Base-by-base conservation (phyloP, 768 basidiomycete species). In the Sarcodon sp. region DNA sequence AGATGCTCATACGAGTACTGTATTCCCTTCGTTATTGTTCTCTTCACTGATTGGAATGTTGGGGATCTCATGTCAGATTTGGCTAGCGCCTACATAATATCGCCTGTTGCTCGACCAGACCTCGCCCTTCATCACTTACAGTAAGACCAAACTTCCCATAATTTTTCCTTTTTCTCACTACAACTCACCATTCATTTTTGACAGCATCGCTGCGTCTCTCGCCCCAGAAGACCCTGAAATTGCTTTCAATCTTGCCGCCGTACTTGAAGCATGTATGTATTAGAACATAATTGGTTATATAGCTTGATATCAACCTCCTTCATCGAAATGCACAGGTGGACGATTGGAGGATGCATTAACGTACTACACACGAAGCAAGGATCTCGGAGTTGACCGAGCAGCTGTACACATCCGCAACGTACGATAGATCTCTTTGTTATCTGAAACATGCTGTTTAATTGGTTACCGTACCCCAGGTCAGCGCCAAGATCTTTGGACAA, bases 211-310 rank as follows among this genome's bases (percentile, higher is more conserved):
- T 44, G 72, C 79, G 39, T 79, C 80, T n/a, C 74, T 92, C 55
- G 75, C 82, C 50, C 89, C 89, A 43, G 84, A 88, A 62, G 89
- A 92, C 69, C 81, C 85, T 61, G 89, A 92, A 62, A 88, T 91
- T 58, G 81, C 86, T 12, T 92, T 90, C 72, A 92, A 92, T 68
- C 76, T 89, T 50, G 89, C 85, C 45, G 89, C 87, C 41, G 87
- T 92, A 56, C 72, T 91, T 51, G 89, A 92, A 79, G 88, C 89
- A 48, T 77, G 89, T 87, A 55, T 56, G 81, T 41, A 13, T 38
- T 38, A 18, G 37, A 16, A 41, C 15, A 13, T 53, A 31, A 35
- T 41, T 7, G 15, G 21, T 47, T 32, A 49, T 33, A 43, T n/a
- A 35, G 31, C 50, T 46, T 33, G 12, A 34, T 37, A 35, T 39